Evolutionary conservation across 2,329 filamentous ascomycete species (phyloP).

Genomic region (Fusarium duplospermum): DNA sequence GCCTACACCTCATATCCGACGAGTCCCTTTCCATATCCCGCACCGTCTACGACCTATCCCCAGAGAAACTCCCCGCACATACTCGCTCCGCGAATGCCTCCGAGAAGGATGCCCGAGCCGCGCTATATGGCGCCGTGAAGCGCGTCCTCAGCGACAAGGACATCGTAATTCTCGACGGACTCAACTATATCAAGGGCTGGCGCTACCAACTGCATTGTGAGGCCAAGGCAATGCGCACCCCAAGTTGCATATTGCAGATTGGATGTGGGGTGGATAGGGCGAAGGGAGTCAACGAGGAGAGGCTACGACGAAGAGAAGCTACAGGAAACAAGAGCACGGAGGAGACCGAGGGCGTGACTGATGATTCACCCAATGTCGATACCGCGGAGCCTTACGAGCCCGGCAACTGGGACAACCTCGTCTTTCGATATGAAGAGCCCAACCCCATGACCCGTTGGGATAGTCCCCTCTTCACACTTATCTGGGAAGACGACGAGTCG

Average conservation of each 20-base stretch:
- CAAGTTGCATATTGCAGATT: conserved; percentile 78
- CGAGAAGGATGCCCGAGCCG: conserved; percentile 85
- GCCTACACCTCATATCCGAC: conserved; percentile 80
- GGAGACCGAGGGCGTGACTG: not conserved
- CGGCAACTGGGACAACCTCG: conserved; percentile 79
- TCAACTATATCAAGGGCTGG: conserved; percentile 93
- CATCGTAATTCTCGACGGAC: conserved; percentile 81
- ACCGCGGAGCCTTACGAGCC: conserved; percentile 61
- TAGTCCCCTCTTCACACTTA: conserved; percentile 81
- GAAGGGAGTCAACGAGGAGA: conserved; percentile 68
- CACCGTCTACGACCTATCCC: conserved; percentile 75
- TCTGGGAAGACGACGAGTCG: conserved; percentile 78
- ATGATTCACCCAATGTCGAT: conserved; percentile 1
- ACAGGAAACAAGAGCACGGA: not conserved
- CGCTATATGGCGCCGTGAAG: conserved; percentile 82
- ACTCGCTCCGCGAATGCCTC: conserved; percentile 77
- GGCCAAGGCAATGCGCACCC: conserved; percentile 81
- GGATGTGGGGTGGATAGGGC: conserved; percentile 67
- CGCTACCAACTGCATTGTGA: conserved; percentile 89
- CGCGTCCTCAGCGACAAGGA: conserved; percentile 77
- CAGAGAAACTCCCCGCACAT: conserved; percentile 63
- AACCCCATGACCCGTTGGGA: conserved; percentile 90
- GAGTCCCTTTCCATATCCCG: conserved; percentile 76
- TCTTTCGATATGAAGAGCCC: conserved; percentile 87
- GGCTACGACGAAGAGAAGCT: conserved; percentile 54